Conservation (phyloP, 495 filamentous ascomycete genomes). For the Tetracladium setigerum region DNA sequence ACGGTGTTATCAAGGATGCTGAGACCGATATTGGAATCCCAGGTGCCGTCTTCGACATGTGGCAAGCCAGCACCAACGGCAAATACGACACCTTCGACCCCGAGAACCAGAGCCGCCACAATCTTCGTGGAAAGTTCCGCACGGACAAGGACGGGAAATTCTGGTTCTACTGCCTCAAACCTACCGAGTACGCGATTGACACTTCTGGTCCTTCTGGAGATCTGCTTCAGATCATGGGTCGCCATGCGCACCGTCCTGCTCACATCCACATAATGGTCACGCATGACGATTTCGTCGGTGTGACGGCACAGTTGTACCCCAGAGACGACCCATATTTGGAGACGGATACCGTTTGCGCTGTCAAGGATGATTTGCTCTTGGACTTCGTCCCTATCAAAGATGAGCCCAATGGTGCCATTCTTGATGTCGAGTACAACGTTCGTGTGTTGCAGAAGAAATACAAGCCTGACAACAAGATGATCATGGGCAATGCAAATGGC, state of each 20-base stretch:
- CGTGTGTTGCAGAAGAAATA: conserved; percentile 39
- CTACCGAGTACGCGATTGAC: conserved; percentile 71
- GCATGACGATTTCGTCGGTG: conserved; percentile 42
- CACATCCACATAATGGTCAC: conserved; percentile 80
- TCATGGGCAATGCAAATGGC: conserved; percentile 10
- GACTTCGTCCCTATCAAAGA: conserved; percentile 48
- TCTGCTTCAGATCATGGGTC: conserved; percentile 63
- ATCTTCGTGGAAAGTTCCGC: conserved; percentile 76
- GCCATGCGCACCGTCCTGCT: conserved; percentile 75
- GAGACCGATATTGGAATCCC: conserved; percentile 61
- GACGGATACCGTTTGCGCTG: conserved; percentile 57
- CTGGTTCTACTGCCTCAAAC: conserved; percentile 75
- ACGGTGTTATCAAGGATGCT: conserved; percentile 54
- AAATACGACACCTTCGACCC: conserved; percentile 86
- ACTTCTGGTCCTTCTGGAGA: conserved; percentile 64
- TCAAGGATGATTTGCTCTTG: conserved; percentile 57
- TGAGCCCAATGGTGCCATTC: conserved; percentile 51
- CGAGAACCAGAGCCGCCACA: conserved; percentile 66
- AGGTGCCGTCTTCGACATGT: conserved; percentile 74
- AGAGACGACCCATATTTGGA: conserved; percentile 51
- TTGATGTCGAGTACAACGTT: conserved; percentile 64
- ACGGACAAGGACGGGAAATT: conserved; percentile 69
- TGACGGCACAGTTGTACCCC: conserved; percentile 58
- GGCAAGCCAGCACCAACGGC: conserved; percentile 77
- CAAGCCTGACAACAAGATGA: conserved; percentile 17